phyloP scores from a whole-genome alignment of 2,329 filamentous ascomycete species.

The Akanthomyces muscarius region DNA sequence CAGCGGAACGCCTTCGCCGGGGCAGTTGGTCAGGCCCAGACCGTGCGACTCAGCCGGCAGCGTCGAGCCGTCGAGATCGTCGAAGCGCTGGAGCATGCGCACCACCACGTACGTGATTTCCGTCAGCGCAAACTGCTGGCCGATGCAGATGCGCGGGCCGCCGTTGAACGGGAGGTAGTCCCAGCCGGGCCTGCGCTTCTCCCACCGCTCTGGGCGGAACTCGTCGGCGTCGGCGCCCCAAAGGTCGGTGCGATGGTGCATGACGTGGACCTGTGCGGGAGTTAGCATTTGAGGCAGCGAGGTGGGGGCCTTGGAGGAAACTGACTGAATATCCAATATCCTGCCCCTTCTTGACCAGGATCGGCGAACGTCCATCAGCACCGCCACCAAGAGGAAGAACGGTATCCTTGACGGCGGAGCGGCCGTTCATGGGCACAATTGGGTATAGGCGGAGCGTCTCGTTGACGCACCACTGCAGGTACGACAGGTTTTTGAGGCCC shows the following conservation, averaged over 20 bases:
- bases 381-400: slow-evolving; percentile 50
- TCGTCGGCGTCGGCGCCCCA: slow-evolving; percentile 37
- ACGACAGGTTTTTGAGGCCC: slow-evolving; percentile 23
- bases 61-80: slow-evolving; percentile 7
- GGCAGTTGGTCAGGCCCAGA: slow-evolving; percentile 13
- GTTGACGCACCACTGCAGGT: slow-evolving; percentile 26
- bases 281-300: slow-evolving; percentile 16
- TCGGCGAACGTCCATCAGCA: slow-evolving; percentile 39
- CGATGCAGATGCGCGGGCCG: slow-evolving; percentile 28
- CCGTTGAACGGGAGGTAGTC: slow-evolving; percentile 28
- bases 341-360: slow-evolving; percentile 47
- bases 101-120: slow-evolving; percentile 25
- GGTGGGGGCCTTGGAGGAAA: fast-evolving
- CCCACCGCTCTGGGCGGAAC: slow-evolving; percentile 40
- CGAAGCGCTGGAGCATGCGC: slow-evolving; percentile 18
- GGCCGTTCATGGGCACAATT: slow-evolving; percentile 24
- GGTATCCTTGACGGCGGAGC: slow-evolving; percentile 36
- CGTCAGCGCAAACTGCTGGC: slow-evolving; percentile 27
- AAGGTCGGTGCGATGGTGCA: slow-evolving; percentile 37
- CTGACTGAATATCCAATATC: slow-evolving; percentile 34
- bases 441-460: slow-evolving; percentile 25
- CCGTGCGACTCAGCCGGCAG: slow-evolving; percentile 7
- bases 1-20: slow-evolving; percentile 11
- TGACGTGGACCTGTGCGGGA: slow-evolving; percentile 20
- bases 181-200: slow-evolving; percentile 25